Evolutionary conservation across 2,329 filamentous ascomycete species (phyloP).

Genomic region (Neocucurbitaria cava): DNA sequence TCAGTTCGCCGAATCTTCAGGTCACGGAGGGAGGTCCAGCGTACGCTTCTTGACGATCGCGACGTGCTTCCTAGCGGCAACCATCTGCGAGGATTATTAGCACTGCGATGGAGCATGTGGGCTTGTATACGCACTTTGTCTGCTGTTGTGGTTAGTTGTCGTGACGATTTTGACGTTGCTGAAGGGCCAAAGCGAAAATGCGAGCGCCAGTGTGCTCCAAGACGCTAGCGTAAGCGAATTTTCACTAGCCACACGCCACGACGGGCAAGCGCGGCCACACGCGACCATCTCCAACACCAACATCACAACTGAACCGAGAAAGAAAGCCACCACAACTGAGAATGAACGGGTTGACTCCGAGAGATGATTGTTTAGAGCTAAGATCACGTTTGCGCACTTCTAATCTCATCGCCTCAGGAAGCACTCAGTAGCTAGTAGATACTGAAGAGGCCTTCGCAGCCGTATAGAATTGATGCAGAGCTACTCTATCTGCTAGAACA

Average conservation of each 20-base stretch:
- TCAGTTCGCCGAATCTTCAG: slow-evolving; percentile 44
- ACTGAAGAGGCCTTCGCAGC: background rate
- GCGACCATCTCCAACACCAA: slow-evolving; percentile 4
- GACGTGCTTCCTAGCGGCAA: slow-evolving; percentile 98
- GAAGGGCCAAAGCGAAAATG: slow-evolving; percentile 16
- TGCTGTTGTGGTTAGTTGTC: slow-evolving; percentile 45
- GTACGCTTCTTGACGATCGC: slow-evolving; percentile 99
- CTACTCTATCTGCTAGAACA: slow-evolving; percentile 25
- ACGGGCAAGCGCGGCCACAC: slow-evolving; percentile 10
- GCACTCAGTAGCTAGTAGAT: background rate
- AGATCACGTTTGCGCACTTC: no score
- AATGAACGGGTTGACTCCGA: no score
- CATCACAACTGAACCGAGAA: background rate
- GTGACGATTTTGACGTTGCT: slow-evolving; percentile 23
- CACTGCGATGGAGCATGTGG: slow-evolving; percentile 10
- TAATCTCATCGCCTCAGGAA: no score
- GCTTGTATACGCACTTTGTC: slow-evolving; percentile 44
- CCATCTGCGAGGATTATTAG: slow-evolving; percentile 71
- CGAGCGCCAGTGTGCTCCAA: slow-evolving; percentile 25
- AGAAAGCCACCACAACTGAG: background rate
- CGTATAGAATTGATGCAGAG: slow-evolving; percentile 9
- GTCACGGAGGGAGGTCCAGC: slow-evolving; percentile 53
- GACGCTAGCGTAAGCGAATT: slow-evolving; percentile 36
- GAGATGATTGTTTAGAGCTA: no score
- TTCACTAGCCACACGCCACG: slow-evolving; percentile 17